Percentiles rank a stretch among this genome's conserved stretches.
phyloP scores from a whole-genome alignment of 2,329 filamentous ascomycete species.

The Aureobasidium subglaciale region DNA sequence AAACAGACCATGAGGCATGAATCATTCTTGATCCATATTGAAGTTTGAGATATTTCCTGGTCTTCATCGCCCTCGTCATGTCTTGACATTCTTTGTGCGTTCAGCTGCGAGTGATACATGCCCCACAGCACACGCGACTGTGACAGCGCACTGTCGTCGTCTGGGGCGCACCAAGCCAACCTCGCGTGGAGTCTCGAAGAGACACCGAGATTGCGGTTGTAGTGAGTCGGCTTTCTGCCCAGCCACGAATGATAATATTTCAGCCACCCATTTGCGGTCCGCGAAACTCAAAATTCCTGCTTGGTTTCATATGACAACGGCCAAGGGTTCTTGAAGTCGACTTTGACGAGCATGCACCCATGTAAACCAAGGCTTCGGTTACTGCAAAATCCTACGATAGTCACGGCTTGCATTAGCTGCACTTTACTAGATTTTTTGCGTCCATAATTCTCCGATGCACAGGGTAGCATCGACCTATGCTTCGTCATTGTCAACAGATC shows the following conservation, averaged over 20 bases:
- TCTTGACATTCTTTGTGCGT: not conserved
- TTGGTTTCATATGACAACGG: constrained; percentile 7
- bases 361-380: too few relatives aligned
- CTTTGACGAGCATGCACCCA: not conserved
- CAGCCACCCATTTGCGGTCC: constrained; percentile 1
- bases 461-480: too few relatives aligned
- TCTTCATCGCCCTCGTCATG: not conserved
- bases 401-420: too few relatives aligned
- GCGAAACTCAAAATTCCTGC: constrained; percentile 4
- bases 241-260: not conserved
- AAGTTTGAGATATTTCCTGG: not conserved
- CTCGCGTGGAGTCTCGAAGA: not conserved
- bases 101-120: not conserved
- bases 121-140: not conserved
- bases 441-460: too few relatives aligned
- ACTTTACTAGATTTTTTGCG: too few relatives aligned
- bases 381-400: too few relatives aligned
- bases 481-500: too few relatives aligned
- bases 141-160: not conserved
- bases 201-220: not conserved
- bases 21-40: too few relatives aligned
- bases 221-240: not conserved
- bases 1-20: not conserved
- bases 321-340: not conserved
- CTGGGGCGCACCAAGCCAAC: not conserved